phyloP scores from a whole-genome alignment of 331 rosid genomes.

The Saraca asoca region DNA sequence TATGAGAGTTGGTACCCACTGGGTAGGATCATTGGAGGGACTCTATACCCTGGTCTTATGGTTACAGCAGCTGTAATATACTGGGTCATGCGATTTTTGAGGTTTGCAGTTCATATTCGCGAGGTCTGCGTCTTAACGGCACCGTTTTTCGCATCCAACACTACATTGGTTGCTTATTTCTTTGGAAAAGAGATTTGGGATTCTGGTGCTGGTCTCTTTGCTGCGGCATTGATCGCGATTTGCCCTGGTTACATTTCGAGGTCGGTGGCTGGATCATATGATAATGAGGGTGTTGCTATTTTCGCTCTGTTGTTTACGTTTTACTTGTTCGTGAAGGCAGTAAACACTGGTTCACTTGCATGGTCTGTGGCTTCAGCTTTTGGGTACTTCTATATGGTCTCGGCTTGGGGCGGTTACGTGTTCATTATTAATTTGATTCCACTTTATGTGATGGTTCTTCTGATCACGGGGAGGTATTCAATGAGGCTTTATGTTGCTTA shows the following conservation, averaged over 20 bases:
- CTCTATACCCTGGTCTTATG: slow-evolving; percentile 97
- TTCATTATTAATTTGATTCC: slow-evolving; percentile 91
- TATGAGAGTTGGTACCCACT: slow-evolving; percentile 96
- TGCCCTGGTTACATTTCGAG: slow-evolving; percentile 97
- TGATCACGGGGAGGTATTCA: slow-evolving; percentile 88
- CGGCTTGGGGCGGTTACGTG: slow-evolving; percentile 99
- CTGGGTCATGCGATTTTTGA: slow-evolving; percentile 60
- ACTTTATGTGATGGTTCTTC: slow-evolving; percentile 81
- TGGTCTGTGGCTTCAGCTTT: slow-evolving; percentile 94
- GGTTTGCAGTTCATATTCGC: slow-evolving; percentile 90
- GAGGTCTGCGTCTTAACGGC: slow-evolving; percentile 97
- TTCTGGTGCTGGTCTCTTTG: slow-evolving; percentile 92
- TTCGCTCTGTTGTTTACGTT: slow-evolving; percentile 78
- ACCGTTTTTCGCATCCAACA: slow-evolving; percentile 94
- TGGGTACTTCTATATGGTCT: slow-evolving; percentile 96
- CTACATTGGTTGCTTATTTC: slow-evolving; percentile 83
- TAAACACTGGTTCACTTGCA: slow-evolving; percentile 83
- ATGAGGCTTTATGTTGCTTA: slow-evolving; percentile 91
- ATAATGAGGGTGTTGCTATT: slow-evolving; percentile 94
- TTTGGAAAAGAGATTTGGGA: slow-evolving; percentile 97
- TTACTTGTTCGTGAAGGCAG: slow-evolving; percentile 92
- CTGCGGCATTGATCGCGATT: slow-evolving; percentile 91
- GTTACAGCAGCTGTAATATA: slow-evolving; percentile 87
- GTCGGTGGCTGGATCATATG: slow-evolving; percentile 96
- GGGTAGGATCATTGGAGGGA: slow-evolving; percentile 92